Evolutionary conservation across 2,329 filamentous ascomycete species (phyloP).

Genomic region (Pochonia chlamydosporia): DNA sequence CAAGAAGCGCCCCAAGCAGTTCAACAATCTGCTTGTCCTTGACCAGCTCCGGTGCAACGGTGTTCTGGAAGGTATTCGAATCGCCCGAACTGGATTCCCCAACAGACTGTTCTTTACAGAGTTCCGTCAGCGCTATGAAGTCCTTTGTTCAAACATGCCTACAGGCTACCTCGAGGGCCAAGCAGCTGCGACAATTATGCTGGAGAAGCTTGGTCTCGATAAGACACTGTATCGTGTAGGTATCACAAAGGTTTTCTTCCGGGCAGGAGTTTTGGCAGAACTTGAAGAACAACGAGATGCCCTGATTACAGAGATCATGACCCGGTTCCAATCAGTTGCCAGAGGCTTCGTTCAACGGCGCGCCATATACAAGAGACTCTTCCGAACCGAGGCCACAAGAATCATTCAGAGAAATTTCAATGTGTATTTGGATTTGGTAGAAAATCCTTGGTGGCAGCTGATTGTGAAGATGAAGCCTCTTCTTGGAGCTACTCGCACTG

Average conservation of each 20-base stretch:
- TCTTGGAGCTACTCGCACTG: conserved; percentile 84
- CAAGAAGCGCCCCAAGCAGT: conserved; percentile 92
- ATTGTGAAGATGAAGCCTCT: conserved; percentile 94
- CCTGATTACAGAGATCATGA: conserved; percentile 90
- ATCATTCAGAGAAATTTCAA: conserved; percentile 95
- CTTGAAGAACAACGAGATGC: conserved; percentile 92
- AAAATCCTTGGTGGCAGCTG: conserved; percentile 96
- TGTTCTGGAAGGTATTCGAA: conserved; percentile 97
- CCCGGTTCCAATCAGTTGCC: conserved; percentile 85
- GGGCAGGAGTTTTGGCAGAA: conserved; percentile 90
- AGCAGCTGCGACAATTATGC: conserved; percentile 74
- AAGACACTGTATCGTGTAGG: conserved; percentile 85
- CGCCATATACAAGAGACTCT: conserved; percentile 86
- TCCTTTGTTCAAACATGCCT: conserved; percentile 82
- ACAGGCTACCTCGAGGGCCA: conserved; percentile 90
- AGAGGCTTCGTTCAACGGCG: conserved; percentile 85
- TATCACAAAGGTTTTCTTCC: conserved; percentile 95
- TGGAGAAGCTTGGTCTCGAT: conserved; percentile 84
- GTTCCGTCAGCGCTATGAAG: conserved; percentile 93
- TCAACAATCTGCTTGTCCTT: conserved; percentile 85
- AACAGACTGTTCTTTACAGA: conserved; percentile 89
- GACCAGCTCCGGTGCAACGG: conserved; percentile 98
- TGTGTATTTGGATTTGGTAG: conserved; percentile 81
- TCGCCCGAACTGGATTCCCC: conserved; percentile 93
- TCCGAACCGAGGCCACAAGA: conserved; percentile 86